Evolutionary conservation across 208 protist genomes (phyloP), one percentile per base, ranked within the genome.

Genomic region (Crithidia mellificae): DNA sequence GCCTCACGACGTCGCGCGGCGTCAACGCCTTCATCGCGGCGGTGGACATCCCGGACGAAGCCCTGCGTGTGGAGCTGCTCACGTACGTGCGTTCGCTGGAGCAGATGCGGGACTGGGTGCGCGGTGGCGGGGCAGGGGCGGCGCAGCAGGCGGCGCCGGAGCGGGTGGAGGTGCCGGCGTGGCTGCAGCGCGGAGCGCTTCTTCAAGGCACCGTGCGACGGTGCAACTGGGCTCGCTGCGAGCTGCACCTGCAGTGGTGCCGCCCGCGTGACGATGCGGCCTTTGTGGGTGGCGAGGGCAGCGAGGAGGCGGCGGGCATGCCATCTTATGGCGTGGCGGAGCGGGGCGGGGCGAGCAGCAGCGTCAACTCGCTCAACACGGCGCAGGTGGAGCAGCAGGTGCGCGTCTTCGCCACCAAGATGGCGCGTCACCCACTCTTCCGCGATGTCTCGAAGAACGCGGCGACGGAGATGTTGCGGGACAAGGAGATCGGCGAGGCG

Each of bases 401-500:
- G 36, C 71, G 74, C 29, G 77, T 87, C n/a, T 92, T 89, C 36
- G 73, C 85, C 14, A 88, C 84, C 12, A 95, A 95, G 67, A 85
- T 91, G 51, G 89, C 87, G 22, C 81, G 80, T 8, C 90, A 95
- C 74, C 74, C 81, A 1, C 78, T 95, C 30, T 93, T 93, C 57
- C 84, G 87, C 49, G 83, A 88, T 59, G 67, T 87, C 6, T 77
- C 67, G 50, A 83, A 81, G 49, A 77, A 51, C 22, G 68, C 72
- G 5, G 74, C 82, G 27, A 54, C 72, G 19, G 73, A 82, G 54
- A 81, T 87, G 67, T 80, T 95, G 44, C 83, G 78, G 29, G 84
- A 90, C 58, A 91, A 91, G 65, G 77, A 91, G 27, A 90, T 95
- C 56, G 90, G 90, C 15, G 87, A 95, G 73, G 68, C 85, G 14